phyloP scores from a whole-genome alignment of 2,329 filamentous ascomycete genomes.

The Verticillium alfalfae region DNA sequence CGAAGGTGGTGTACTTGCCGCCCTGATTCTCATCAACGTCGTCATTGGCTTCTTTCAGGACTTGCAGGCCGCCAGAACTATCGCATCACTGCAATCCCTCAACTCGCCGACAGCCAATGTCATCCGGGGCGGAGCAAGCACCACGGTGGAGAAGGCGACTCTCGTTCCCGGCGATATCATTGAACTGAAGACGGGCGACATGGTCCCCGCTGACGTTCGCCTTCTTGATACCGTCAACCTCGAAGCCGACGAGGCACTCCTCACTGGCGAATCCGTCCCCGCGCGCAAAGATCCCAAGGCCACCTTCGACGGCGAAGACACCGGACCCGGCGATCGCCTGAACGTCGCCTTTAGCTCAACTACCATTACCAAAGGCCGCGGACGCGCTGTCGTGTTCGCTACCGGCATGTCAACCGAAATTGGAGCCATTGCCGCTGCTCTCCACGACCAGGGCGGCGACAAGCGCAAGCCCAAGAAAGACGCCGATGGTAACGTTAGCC shows the following conservation, averaged over 20 bases:
- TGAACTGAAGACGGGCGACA: conserved; percentile 43
- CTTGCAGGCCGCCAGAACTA: conserved; percentile 33
- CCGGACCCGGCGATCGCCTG: conserved; percentile 42
- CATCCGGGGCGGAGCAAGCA: conserved; percentile 27
- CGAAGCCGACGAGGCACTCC: conserved; percentile 56
- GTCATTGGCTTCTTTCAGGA: conserved; percentile 40
- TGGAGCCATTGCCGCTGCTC: conserved; percentile 45
- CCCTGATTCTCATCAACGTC: conserved; percentile 47
- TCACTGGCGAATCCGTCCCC: conserved; percentile 56
- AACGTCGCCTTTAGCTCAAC: conserved; percentile 53
- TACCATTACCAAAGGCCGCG: conserved; percentile 52
- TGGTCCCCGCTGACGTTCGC: conserved; percentile 50
- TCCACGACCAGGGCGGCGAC: conserved; percentile 16
- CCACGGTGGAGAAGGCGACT: conserved; percentile 21
- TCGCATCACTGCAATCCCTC: conserved; percentile 30
- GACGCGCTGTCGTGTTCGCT: conserved; percentile 51
- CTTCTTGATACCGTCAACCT: conserved; percentile 53
- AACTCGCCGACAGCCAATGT: conserved; percentile 29
- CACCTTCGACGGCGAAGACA: conserved; percentile 26
- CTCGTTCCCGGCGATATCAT: conserved; percentile 54
- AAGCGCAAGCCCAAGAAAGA: neutral
- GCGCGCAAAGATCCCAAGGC: conserved; percentile 40
- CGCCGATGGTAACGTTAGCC: neutral
- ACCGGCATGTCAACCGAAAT: conserved; percentile 58
- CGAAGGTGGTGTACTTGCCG: conserved; percentile 44